Percentiles rank a stretch among this genome's conserved stretches.
These are phyloP conservation scores for Zygotorulaspora danielsina DNA, from an alignment of 805 yeast genomes.

Conservation along the genomic window DNA sequence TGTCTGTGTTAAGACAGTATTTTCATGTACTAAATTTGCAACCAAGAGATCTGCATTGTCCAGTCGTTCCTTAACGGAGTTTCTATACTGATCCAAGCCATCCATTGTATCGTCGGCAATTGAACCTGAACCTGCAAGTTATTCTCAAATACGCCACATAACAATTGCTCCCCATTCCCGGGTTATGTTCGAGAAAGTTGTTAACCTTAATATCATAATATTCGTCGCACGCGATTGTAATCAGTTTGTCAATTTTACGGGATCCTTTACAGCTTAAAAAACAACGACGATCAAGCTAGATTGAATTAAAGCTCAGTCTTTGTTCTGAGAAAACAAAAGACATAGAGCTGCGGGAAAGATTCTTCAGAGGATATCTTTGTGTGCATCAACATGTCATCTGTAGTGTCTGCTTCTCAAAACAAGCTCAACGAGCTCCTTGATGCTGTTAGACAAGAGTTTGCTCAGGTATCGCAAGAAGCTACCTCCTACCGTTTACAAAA, in stretches of 20 bases:
- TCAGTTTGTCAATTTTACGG: not conserved
- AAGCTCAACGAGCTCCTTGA: conserved; percentile 77
- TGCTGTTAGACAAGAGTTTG: conserved; percentile 88
- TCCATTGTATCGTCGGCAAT: too few relatives aligned
- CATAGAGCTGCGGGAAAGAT: too few relatives aligned
- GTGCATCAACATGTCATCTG: conserved; percentile 18
- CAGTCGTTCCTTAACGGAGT: conserved; percentile 25
- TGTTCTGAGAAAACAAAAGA: too few relatives aligned
- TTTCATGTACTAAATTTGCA: conserved; percentile 27
- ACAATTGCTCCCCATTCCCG: too few relatives aligned
- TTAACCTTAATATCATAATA: too few relatives aligned
- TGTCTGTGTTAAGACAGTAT: conserved; percentile 20
- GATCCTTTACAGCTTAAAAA: not conserved
- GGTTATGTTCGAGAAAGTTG: too few relatives aligned
- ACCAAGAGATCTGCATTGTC: conserved; percentile 32
- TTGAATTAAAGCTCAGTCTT: too few relatives aligned
- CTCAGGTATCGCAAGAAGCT: conserved; percentile 79
- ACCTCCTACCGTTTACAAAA: conserved; percentile 72
- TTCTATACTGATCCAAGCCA: conserved; percentile 21
- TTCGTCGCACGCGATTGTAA: not conserved
- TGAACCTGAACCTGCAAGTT: too few relatives aligned
- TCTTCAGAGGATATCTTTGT: too few relatives aligned
- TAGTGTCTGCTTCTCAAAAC: conserved; percentile 26
- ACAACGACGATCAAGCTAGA: not conserved
- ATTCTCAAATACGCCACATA: too few relatives aligned